phyloP scores from a whole-genome alignment of 768 basidiomycete species.

The Podaxis carcinomalis region DNA sequence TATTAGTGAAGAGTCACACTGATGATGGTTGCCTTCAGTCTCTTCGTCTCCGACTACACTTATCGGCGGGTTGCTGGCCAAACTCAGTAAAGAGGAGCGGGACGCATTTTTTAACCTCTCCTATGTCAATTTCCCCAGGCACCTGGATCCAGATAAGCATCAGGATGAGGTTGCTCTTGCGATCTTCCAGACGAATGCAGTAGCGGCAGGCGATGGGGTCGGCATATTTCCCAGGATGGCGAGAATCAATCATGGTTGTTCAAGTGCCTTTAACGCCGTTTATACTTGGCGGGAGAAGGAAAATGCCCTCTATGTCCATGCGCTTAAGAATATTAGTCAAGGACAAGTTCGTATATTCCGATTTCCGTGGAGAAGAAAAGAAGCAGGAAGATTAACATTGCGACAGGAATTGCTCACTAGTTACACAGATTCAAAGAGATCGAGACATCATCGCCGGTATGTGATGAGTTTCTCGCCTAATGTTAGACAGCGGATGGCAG shows the following conservation, averaged over 20 bases:
- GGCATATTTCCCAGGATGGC: constrained; percentile 70
- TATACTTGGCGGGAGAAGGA: constrained; percentile 57
- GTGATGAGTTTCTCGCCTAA: constrained; percentile 7
- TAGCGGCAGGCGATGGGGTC: constrained; percentile 45
- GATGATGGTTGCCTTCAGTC: constrained; percentile 24
- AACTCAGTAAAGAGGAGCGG: constrained; percentile 27
- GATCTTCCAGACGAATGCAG: constrained; percentile 66
- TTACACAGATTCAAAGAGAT: constrained; percentile 53
- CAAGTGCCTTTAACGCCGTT: constrained; percentile 61
- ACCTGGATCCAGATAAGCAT: constrained; percentile 31
- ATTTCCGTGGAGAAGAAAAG: neutral
- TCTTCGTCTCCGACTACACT: constrained; percentile 40
- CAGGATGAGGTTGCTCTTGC: constrained; percentile 50
- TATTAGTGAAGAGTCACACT: too few relatives aligned
- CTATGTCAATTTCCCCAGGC: constrained; percentile 46
- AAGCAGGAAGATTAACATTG: neutral
- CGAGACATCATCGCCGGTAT: constrained; percentile 51
- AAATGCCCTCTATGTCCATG: constrained; percentile 48
- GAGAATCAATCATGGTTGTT: constrained; percentile 65
- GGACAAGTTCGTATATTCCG: constrained; percentile 39
- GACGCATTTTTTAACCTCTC: constrained; percentile 51
- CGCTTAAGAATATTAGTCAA: constrained; percentile 45
- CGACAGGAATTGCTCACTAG: constrained; percentile 57
- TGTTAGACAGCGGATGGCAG: constrained; percentile 1
- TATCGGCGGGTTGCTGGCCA: constrained; percentile 32